Percentiles rank a stretch among this genome's conserved stretches.
Conservation (phyloP, 805 yeast species). For the Yarrowia yakushimensis region DNA sequence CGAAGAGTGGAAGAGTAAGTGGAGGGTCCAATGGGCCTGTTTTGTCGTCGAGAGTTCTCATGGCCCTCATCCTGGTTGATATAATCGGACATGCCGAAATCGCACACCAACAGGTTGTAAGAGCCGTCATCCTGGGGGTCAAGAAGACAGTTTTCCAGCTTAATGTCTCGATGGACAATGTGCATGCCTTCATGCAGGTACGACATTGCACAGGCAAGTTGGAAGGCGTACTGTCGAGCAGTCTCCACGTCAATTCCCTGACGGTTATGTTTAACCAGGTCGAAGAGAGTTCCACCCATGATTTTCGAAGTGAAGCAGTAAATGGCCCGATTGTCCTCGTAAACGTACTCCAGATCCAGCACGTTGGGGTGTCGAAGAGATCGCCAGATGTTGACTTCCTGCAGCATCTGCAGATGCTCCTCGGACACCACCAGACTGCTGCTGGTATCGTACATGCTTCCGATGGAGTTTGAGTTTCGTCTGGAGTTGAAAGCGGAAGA, state of each 20-base stretch:
- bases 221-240: constrained; percentile 45
- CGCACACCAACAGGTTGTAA: constrained; percentile 61
- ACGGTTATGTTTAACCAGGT: constrained; percentile 63
- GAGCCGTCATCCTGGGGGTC: constrained; percentile 41
- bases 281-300: constrained; percentile 77
- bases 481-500: constrained; percentile 11
- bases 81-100: constrained; percentile 75
- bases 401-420: constrained; percentile 49
- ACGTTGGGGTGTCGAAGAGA: constrained; percentile 61
- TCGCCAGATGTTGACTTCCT: constrained; percentile 77
- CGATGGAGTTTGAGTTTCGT: constrained; percentile 33
- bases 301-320: constrained; percentile 70
- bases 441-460: constrained; percentile 34
- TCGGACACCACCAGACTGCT: constrained; percentile 32
- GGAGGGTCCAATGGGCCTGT: constrained; percentile 15
- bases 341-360: constrained; percentile 57
- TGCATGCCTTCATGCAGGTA: constrained; percentile 61
- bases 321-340: constrained; percentile 56
- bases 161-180: constrained; percentile 78
- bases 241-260: constrained; percentile 27
- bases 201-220: constrained; percentile 55
- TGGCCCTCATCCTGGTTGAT: constrained; percentile 26
- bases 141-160: constrained; percentile 73
- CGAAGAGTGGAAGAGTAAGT: constrained; percentile 5
- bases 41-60: constrained; percentile 11